A percentile compares a stretch with the other conserved stretches of the same genome.
Conservation (phyloP, 257 asterid genomes). For the Solanum lignicaule region DNA sequence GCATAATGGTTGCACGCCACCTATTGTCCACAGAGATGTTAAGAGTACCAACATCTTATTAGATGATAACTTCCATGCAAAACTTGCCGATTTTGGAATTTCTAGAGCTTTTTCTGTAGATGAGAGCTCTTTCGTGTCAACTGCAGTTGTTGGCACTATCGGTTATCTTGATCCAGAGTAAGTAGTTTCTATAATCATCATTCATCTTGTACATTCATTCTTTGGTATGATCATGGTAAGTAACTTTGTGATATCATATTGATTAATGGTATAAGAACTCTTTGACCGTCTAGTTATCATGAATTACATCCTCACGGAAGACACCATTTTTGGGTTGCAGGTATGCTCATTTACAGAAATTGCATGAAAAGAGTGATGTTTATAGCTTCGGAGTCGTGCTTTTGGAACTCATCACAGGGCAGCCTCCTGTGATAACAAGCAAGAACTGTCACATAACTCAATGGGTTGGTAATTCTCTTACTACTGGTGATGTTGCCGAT, state of each 20-base stretch:
- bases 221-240: background rate
- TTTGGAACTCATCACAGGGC: conserved; percentile 21
- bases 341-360: background rate
- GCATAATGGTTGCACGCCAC: conserved; percentile 31
- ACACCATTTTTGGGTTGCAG: background rate
- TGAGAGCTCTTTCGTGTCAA: conserved; percentile 13
- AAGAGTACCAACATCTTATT: conserved; percentile 26
- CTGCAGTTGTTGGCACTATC: conserved; percentile 17
- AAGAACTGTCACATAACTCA: conserved; percentile 9
- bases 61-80: conserved; percentile 15
- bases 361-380: conserved; percentile 28
- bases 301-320: background rate
- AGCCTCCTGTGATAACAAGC: background rate
- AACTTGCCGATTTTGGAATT: conserved; percentile 37
- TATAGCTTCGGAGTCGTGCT: conserved; percentile 36
- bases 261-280: background rate
- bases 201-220: background rate
- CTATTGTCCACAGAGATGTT: conserved; percentile 36
- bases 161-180: conserved; percentile 38
- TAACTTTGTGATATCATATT: background rate
- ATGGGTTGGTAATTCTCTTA: conserved; percentile 11
- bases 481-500: conserved; percentile 11
- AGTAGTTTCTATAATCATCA: background rate
- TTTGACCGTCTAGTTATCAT: background rate
- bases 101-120: conserved; percentile 19